Evolutionary conservation across 352 stramenopile genomes (phyloP).

Genomic region (Globisporangium splendens): DNA sequence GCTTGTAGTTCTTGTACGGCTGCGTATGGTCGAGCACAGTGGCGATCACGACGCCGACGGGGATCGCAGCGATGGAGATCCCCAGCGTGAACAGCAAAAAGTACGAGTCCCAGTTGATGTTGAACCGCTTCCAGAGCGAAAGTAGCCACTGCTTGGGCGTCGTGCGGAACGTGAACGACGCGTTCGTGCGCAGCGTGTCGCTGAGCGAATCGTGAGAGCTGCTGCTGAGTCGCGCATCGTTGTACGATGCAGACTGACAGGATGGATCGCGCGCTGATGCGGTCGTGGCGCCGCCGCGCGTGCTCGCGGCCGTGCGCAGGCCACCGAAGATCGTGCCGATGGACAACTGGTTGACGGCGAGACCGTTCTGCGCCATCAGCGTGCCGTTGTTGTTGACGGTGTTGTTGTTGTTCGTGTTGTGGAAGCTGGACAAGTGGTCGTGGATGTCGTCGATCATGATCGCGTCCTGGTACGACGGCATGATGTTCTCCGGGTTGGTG

Average conservation of each 20-base stretch:
- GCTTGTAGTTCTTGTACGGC: slow-evolving; percentile 29
- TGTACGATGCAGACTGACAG: slow-evolving; percentile 17
- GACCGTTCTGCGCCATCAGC: background rate
- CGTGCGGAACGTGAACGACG: slow-evolving; percentile 3
- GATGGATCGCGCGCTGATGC: too few relatives aligned
- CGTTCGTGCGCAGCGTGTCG: slow-evolving; percentile 9
- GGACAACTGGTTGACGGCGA: slow-evolving; percentile 11
- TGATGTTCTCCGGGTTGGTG: slow-evolving; percentile 71
- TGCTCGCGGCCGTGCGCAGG: background rate
- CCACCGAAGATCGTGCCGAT: slow-evolving; percentile 11
- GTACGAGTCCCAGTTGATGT: slow-evolving; percentile 75
- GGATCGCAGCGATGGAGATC: slow-evolving; percentile 46
- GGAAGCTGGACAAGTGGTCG: slow-evolving; percentile 16
- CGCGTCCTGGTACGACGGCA: slow-evolving; percentile 66
- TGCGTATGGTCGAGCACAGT: slow-evolving; percentile 24
- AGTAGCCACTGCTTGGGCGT: slow-evolving; percentile 16
- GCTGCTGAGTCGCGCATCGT: slow-evolving; percentile 11
- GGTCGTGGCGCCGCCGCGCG: too few relatives aligned
- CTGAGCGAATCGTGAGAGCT: slow-evolving; percentile 16
- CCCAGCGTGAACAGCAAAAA: slow-evolving; percentile 54
- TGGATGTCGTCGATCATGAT: slow-evolving; percentile 74
- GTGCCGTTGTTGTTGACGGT: slow-evolving; percentile 4
- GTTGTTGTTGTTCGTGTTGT: slow-evolving; percentile 5
- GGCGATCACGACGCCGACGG: slow-evolving; percentile 33
- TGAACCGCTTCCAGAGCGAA: slow-evolving; percentile 50